A percentile compares a stretch with the other conserved stretches of the same genome.
Conservation (phyloP, 768 basidiomycete genomes). For the Tylopilus balloui region DNA sequence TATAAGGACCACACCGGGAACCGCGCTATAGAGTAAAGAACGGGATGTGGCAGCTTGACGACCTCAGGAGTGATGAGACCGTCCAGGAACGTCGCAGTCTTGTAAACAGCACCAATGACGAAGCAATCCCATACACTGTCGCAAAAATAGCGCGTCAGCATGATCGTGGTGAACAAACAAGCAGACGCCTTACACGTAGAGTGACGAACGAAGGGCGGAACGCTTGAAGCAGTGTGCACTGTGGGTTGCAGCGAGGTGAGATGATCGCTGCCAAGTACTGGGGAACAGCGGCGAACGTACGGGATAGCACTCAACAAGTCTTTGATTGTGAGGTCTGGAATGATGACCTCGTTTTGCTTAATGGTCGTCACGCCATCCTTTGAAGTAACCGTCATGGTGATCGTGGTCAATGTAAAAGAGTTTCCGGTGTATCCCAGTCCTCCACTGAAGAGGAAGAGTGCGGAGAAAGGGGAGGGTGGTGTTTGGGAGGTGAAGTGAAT, state of each 20-base stretch:
- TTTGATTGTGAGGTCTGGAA: slow-evolving; percentile 86
- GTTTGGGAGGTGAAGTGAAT: not conserved
- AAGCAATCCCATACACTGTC: slow-evolving; percentile 68
- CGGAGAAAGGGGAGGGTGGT: not conserved
- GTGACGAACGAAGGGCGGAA: slow-evolving; percentile 72
- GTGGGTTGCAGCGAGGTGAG: slow-evolving; percentile 1
- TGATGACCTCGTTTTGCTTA: slow-evolving; percentile 57
- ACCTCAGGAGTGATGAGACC: slow-evolving; percentile 52
- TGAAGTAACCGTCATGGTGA: slow-evolving; percentile 17
- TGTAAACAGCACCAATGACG: slow-evolving; percentile 66
- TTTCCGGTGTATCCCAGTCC: slow-evolving; percentile 6
- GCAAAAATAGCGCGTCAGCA: slow-evolving; percentile 10
- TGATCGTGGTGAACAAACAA: not conserved
- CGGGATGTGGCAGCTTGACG: slow-evolving; percentile 54
- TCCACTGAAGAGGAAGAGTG: not conserved
- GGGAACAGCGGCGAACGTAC: slow-evolving; percentile 39
- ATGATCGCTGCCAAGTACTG: not conserved
- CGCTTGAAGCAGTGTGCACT: slow-evolving; percentile 89
- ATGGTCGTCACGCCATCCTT: slow-evolving; percentile 28
- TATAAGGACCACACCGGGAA: slow-evolving; percentile 77
- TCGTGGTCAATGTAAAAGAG: slow-evolving; percentile 10
- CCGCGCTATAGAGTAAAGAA: slow-evolving; percentile 57
- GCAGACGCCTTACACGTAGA: slow-evolving; percentile 60
- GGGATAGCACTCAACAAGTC: slow-evolving; percentile 82
- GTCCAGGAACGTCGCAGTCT: slow-evolving; percentile 61